Evolutionary conservation across 805 yeast species (phyloP), one percentile per base, ranked within the genome.

Genomic region (Cyberlindnera maritima): DNA sequence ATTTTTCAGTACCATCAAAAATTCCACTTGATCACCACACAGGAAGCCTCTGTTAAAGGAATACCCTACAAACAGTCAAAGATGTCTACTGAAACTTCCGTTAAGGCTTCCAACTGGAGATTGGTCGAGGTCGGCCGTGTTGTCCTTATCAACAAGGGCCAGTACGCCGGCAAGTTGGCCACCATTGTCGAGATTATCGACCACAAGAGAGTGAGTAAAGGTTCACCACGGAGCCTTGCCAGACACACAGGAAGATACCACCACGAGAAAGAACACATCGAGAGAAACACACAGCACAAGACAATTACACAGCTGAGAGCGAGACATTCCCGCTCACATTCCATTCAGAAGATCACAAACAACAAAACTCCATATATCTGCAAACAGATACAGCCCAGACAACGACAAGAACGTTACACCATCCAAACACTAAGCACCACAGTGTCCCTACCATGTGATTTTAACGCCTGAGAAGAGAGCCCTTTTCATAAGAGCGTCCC

Each of bases 61-160:
- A 41, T 33, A 41, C 40, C 40, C 40, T 19, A 26, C 28, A 21
- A 43, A 19, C 36, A 42, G 29, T 46, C 56, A 49, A 63, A 65
- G 68, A 80, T 82, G 88, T 81, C 88, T 65, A 67, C 80, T 60
- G 77, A 76, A 68, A 72, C 89, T 71, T 75, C 86, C 72, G 94
- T 94, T 75, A 86, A 88, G 81, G 88, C 96, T 74, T 80, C 96
- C 75, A 88, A 88, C 92, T 94, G 98, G 98, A 89, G 97, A 88
- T 83, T 82, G 71, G 99, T 94, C 75, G 97, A 92, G 83, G 88
- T 91, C 72, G 99, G 99, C 76, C 96, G 99, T 81, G 88, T 94
- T 72, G 96, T 91, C 74, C 85, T 92, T 71, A 72, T 92, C 72
- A 81, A 82, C 85, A 80, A 85, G 76, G 88, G 88, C 68, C 70